Evolutionary conservation across 2,329 filamentous ascomycete species (phyloP).

Genomic region (Alternaria sp.): DNA sequence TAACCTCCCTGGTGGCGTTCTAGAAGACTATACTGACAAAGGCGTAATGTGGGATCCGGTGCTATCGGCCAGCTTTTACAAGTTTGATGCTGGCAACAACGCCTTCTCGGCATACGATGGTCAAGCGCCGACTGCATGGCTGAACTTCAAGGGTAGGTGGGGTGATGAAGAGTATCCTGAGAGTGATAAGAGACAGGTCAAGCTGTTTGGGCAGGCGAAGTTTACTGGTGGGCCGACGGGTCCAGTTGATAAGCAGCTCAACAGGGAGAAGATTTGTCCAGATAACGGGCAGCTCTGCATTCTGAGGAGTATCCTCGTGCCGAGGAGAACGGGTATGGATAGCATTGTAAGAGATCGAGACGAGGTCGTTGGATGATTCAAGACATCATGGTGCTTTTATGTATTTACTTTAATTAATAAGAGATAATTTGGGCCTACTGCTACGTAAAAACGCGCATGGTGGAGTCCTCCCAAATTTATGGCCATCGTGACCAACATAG

Average conservation of each 20-base stretch:
- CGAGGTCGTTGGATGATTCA: slow-evolving; percentile 8
- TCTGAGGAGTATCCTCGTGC: slow-evolving; percentile 52
- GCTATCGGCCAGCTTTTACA: slow-evolving; percentile 65
- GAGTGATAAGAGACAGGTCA: slow-evolving; percentile 60
- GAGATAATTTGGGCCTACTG: not conserved
- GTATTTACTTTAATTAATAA: not conserved
- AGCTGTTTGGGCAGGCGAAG: slow-evolving; percentile 56
- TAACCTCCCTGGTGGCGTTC: slow-evolving; percentile 62
- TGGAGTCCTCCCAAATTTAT: not conserved
- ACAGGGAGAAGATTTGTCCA: slow-evolving; percentile 66
- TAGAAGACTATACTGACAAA: slow-evolving; percentile 64
- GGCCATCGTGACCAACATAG: not conserved
- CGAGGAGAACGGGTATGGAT: slow-evolving; percentile 28
- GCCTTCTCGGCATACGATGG: slow-evolving; percentile 61
- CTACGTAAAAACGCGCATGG: too few species aligned
- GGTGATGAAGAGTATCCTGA: slow-evolving; percentile 68
- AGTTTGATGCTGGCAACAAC: slow-evolving; percentile 55
- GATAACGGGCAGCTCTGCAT: slow-evolving; percentile 58
- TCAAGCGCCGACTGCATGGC: slow-evolving; percentile 61
- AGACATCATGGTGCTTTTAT: not conserved
- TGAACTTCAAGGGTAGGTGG: slow-evolving; percentile 68
- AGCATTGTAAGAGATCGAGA: slow-evolving; percentile 16
- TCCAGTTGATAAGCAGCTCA: slow-evolving; percentile 67
- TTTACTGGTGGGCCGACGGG: slow-evolving; percentile 69
- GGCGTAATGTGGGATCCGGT: slow-evolving; percentile 70